Evolutionary conservation across 257 asterid genomes (phyloP).

Genomic region (Ballota nigra): DNA sequence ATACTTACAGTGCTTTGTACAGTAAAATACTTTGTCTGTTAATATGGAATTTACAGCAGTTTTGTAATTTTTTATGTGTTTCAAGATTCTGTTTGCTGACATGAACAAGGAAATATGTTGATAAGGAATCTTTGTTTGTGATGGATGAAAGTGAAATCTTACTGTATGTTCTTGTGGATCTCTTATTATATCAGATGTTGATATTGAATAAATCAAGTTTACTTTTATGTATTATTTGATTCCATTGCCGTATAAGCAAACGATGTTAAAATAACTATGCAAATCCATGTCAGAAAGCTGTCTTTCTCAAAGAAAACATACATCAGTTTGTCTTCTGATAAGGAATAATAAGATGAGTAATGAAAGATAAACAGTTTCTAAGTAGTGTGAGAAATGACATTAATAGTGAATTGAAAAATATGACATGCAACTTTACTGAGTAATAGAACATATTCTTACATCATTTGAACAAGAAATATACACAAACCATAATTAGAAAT

Average conservation of each 20-base stretch:
- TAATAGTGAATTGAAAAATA: no score
- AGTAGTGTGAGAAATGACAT: no score
- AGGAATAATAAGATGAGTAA: not conserved
- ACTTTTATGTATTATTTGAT: not conserved
- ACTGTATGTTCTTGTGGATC: not conserved
- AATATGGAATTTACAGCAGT: not conserved
- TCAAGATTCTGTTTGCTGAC: conserved; percentile 1
- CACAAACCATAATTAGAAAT: not conserved
- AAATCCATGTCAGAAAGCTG: not conserved
- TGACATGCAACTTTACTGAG: not conserved
- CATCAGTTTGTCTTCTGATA: not conserved
- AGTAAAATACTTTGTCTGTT: not conserved
- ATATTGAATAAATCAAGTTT: not conserved
- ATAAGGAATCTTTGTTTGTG: not conserved
- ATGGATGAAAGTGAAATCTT: not conserved
- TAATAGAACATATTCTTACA: not conserved
- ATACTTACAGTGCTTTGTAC: no score
- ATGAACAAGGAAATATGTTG: not conserved
- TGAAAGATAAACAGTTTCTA: not conserved
- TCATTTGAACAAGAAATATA: not conserved
- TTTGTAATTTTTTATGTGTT: conserved; percentile 8
- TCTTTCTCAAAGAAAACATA: not conserved
- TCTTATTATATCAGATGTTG: not conserved
- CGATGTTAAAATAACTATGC: not conserved
- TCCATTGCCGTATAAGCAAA: not conserved